Percentiles rank a stretch among this genome's conserved stretches.
phyloP scores from a whole-genome alignment of 1,284 basidiomycete species.

The Cutaneotrichosporon daszewskae region DNA sequence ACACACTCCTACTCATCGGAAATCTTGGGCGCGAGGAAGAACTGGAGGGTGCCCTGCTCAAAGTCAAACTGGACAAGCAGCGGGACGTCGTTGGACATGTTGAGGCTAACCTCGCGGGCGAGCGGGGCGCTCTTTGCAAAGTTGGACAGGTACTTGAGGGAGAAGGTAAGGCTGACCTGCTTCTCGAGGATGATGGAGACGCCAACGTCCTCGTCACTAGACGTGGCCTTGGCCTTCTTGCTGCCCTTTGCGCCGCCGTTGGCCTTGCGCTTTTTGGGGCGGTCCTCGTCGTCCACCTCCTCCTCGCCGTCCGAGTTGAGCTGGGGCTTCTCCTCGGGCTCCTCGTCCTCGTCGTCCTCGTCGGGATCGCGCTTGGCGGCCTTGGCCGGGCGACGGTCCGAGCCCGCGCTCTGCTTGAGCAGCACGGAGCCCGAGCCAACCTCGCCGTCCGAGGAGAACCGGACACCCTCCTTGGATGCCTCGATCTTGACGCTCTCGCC shows the following conservation, averaged over 20 bases:
- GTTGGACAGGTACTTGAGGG: slow-evolving; percentile 94
- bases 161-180: slow-evolving; percentile 90
- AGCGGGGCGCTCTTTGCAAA: slow-evolving; percentile 89
- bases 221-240: slow-evolving; percentile 59
- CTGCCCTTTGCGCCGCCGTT: slow-evolving; percentile 47
- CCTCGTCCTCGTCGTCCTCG: slow-evolving; percentile 52
- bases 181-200: slow-evolving; percentile 83
- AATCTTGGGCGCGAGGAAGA: slow-evolving; percentile 46
- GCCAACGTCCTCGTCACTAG: slow-evolving; percentile 48
- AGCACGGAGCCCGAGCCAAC: slow-evolving; percentile 86
- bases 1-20: slow-evolving; percentile 14
- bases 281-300: slow-evolving; percentile 47
- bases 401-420: slow-evolving; percentile 62
- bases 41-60: slow-evolving; percentile 46
- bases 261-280: slow-evolving; percentile 42
- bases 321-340: slow-evolving; percentile 51
- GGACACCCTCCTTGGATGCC: slow-evolving; percentile 90
- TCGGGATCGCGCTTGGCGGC: slow-evolving; percentile 52
- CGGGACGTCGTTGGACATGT: slow-evolving; percentile 88
- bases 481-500: slow-evolving; percentile 96
- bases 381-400: slow-evolving; percentile 36
- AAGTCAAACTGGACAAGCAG: slow-evolving; percentile 62
- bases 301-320: slow-evolving; percentile 49
- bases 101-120: slow-evolving; percentile 65
- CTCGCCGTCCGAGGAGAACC: slow-evolving; percentile 92